A percentile compares a stretch with the other conserved stretches of the same genome.
phyloP scores from a whole-genome alignment of 2,329 filamentous ascomycete genomes.

The Alternaria sp. region DNA sequence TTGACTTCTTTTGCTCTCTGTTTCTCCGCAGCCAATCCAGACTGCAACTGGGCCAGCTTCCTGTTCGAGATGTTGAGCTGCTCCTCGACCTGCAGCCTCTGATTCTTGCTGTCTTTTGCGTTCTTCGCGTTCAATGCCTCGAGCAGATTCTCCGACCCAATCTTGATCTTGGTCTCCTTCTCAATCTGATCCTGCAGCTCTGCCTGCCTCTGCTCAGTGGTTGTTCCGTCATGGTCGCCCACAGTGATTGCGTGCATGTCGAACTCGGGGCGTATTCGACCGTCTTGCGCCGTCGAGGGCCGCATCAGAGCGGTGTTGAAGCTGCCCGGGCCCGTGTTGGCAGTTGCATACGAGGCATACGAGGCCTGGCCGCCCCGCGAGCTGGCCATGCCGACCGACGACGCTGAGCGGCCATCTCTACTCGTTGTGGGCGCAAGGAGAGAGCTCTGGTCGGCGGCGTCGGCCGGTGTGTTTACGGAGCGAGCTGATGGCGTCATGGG shows the following conservation, averaged over 20 bases:
- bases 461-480: conserved; percentile 52
- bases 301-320: conserved; percentile 84
- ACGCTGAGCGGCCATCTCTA: conserved; percentile 66
- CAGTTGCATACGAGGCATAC: conserved; percentile 72
- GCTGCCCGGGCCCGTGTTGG: conserved; percentile 74
- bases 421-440: conserved; percentile 56
- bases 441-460: conserved; percentile 50
- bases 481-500: conserved; percentile 55
- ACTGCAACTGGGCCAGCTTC: conserved; percentile 68
- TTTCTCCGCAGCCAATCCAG: conserved; percentile 67
- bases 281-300: conserved; percentile 71
- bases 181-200: conserved; percentile 84
- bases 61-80: conserved; percentile 90
- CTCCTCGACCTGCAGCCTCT: conserved; percentile 68
- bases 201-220: conserved; percentile 76
- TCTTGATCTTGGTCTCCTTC: conserved; percentile 97
- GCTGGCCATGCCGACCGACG: conserved; percentile 64
- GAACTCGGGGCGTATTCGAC: conserved; percentile 65
- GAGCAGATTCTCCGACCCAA: conserved; percentile 95
- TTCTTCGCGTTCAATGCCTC: conserved; percentile 95
- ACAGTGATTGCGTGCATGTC: conserved; percentile 61
- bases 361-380: conserved; percentile 69
- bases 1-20: conserved; percentile 65
- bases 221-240: conserved; percentile 68
- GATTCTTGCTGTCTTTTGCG: conserved; percentile 87